Evolutionary conservation across 257 asterid species (phyloP), one percentile per base, ranked within the genome.

Genomic region (Leptodermis oblonga): DNA sequence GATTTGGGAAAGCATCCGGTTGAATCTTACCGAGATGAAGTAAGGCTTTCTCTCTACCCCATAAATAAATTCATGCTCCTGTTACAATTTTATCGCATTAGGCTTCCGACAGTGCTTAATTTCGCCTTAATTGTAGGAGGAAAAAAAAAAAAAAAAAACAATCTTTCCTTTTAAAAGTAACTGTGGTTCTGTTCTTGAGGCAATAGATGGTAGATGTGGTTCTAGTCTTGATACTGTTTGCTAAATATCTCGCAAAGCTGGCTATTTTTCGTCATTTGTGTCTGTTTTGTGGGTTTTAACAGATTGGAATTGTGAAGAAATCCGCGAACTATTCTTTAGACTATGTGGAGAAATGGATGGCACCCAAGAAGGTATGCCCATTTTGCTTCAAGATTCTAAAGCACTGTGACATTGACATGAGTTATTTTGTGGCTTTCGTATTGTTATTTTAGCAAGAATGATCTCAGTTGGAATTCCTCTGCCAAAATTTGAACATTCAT

Each of bases 11-110:
- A 90, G 71, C 96, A 88, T 68, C 87, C 92, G 0, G 91, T 85
- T 70, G 99, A 93, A 85, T 79, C 86, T 78, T 93, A 84, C 61
- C 90, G 97, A 8, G 99, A 93, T 73, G 99, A 93, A 89, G 99
- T 88, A 18, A 56, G 46, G 26, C 33, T 18, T 2, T 7, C n/a
- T n/a, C n/a, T n/a, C n/a, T n/a, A 13, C 23, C 45, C 70, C n/a
- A n/a, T n/a, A n/a, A n/a, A 15, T 10, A 66, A 30, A 28, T 28
- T 66, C 2, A 43, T 43, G 49, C 2, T 18, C 12, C 49, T 2
- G 10, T 43, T 43, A 10, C 1, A 12, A 43, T 43, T 43, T 18
- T 43, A 43, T 43, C 3, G 18, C 49, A 43, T 15, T 2, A 67
- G 28, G 70, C 36, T 25, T 58, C n/a, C n/a, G n/a, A n/a, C n/a